These are phyloP conservation scores for Fabrea salina DNA, from an alignment of 169 alveolate genomes.

Conservation along the genomic window DNA sequence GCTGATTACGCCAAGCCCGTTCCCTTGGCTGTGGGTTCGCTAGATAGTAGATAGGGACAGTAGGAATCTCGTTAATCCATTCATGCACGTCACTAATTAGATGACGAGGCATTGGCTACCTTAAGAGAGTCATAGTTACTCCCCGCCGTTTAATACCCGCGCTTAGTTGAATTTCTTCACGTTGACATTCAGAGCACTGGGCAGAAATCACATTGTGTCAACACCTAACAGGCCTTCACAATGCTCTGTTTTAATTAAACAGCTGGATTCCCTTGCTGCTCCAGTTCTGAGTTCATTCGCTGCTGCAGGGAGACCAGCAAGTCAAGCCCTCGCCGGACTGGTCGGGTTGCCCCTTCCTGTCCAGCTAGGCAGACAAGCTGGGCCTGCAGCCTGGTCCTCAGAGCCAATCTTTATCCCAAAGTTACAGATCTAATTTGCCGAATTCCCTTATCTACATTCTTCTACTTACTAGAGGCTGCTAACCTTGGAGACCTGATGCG, in stretches of 20 bases:
- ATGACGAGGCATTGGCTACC: conserved; percentile 92
- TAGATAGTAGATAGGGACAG: conserved; percentile 92
- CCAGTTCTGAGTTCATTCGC: conserved; percentile 88
- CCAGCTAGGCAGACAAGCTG: conserved; percentile 46
- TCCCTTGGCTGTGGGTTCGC: conserved; percentile 94
- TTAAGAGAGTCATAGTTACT: conserved; percentile 90
- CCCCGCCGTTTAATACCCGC: conserved; percentile 93
- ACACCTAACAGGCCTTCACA: conserved; percentile 88
- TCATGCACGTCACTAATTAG: conserved; percentile 90
- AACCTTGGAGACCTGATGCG: conserved; percentile 95
- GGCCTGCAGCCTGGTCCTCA: conserved; percentile 82
- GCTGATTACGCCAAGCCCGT: conserved; percentile 93
- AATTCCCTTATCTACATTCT: conserved; percentile 91
- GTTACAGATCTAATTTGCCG: conserved; percentile 91
- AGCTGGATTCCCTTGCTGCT: conserved; percentile 92
- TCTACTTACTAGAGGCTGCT: conserved; percentile 92
- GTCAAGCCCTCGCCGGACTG: conserved; percentile 25
- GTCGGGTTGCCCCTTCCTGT: conserved; percentile 40
- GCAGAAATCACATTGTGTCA: conserved; percentile 93
- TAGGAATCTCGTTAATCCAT: conserved; percentile 90
- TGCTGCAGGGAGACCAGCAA: conserved; percentile 41
- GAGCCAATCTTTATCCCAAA: conserved; percentile 93
- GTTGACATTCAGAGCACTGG: conserved; percentile 93
- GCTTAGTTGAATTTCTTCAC: conserved; percentile 89
- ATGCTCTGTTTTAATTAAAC: conserved; percentile 89